phyloP scores from a whole-genome alignment of 2,329 filamentous ascomycete genomes.

The Pyrenochaeta sp. region DNA sequence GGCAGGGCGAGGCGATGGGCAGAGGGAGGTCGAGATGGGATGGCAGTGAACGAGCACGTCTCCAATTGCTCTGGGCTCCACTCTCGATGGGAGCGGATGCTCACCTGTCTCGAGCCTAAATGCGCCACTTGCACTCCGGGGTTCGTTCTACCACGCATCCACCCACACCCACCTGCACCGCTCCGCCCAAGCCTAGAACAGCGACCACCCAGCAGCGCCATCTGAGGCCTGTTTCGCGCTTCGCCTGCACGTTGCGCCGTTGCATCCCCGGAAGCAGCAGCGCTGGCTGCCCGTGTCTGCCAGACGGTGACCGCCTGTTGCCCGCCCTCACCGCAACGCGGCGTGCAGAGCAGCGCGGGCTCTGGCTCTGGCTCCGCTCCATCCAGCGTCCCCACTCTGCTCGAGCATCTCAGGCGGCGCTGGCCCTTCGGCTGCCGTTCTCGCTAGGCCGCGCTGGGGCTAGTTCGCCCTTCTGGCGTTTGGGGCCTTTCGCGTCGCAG shows the following conservation, averaged over 20 bases:
- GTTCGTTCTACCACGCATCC: constrained; percentile 2
- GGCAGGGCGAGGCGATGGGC: constrained; percentile 5
- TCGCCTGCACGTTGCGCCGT: constrained; percentile 3
- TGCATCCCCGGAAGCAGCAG: constrained; percentile 9
- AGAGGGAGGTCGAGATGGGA: constrained; percentile 10
- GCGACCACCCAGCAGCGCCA: constrained; percentile 9
- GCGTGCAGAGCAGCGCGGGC: too few relatives aligned
- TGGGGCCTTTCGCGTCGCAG: too few relatives aligned
- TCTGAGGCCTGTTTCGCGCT: constrained; percentile 9
- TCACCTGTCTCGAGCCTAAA: constrained; percentile 15
- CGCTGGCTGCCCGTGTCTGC: not conserved
- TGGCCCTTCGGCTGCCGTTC: too few relatives aligned
- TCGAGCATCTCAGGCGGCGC: too few relatives aligned
- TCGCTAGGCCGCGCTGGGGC: too few relatives aligned
- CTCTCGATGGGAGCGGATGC: constrained; percentile 14
- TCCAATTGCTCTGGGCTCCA: constrained; percentile 23
- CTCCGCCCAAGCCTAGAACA: constrained; percentile 16
- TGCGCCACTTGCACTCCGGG: constrained; percentile 21
- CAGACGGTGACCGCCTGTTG: too few relatives aligned
- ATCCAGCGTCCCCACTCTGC: too few relatives aligned
- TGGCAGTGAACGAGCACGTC: constrained; percentile 4
- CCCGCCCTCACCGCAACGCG: too few relatives aligned
- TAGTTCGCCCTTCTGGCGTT: too few relatives aligned
- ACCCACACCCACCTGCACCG: constrained; percentile 1
- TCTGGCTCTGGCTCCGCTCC: too few relatives aligned